Base-by-base conservation (phyloP, 2,329 filamentous ascomycete genomes). In the Sporothrix mexicana region DNA sequence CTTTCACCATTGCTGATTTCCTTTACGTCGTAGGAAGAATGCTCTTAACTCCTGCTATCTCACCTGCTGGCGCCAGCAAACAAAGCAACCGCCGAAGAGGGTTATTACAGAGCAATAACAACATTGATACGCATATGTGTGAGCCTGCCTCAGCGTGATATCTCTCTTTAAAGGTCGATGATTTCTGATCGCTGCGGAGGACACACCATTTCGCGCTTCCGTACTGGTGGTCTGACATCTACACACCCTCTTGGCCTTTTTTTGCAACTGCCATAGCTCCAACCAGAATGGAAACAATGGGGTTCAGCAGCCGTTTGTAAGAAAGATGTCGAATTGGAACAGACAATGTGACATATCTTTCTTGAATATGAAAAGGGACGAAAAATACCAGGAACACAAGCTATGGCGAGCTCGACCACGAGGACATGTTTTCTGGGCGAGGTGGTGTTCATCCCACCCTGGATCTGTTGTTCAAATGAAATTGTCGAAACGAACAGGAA, bases 361-460 rank as follows among this genome's bases (percentile, higher is more conserved):
- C 30, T 55, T 36, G 30, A n/a, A n/a, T 36, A n/a, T 59, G 20
- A 59, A n/a, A 23, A 36, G 23, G 12, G 20, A 25, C 61, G 41
- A 66, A 66, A 62, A 62, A 62, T 30, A 62, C 30, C 17, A 62
- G 59, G 59, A 62, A 62, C 17, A n/a, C 9, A 20, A 62, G 15
- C 15, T 12, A 62, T 20, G 36, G 59, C 59, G 59, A 43, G 61
- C 41, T 66, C 3, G 55, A 36, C 55, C 55, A 59, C 55, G 25
- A 59, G 25, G 55, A 59, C 55, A 23, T 53, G 51, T 20, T 53
- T 51, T 17, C n/a, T 20, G 5, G 17, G 51, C 7, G 59, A 62
- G 59, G 36, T 62, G n/a, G 59, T 62, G 59, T 20, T 36, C 59
- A 62, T 62, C 59, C 59, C 43, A 62, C 59, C 59, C 59, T n/a